phyloP scores from a whole-genome alignment of 164 flowering plant species.

The grape (Vitis vinifera) region DNA sequence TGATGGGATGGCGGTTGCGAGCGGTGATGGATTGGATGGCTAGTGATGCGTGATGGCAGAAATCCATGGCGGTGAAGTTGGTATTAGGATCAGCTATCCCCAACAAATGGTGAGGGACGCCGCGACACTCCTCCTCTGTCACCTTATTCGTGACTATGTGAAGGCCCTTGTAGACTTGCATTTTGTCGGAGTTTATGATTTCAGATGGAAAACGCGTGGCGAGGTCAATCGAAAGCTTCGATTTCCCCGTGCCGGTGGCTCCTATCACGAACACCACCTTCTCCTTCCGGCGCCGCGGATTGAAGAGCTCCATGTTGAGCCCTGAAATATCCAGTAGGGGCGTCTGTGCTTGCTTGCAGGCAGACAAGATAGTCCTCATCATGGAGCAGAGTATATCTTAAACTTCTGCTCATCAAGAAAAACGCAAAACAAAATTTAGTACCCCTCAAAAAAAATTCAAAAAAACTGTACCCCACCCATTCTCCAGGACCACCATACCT shows the following conservation, averaged over 20 bases:
- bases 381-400: not conserved
- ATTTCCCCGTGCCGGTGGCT: conserved; percentile 87
- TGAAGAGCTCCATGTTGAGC: conserved; percentile 28
- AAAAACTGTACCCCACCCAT: not conserved
- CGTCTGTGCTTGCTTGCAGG: conserved; percentile 37
- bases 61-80: conserved; percentile 54
- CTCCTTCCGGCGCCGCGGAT: conserved; percentile 39
- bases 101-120: conserved; percentile 71
- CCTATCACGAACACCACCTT: conserved; percentile 84
- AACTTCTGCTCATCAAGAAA: not conserved
- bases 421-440: not conserved
- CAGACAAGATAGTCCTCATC: conserved; percentile 32
- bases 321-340: conserved; percentile 35
- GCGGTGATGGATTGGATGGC: conserved; percentile 44
- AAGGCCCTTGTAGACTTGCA: conserved; percentile 75
- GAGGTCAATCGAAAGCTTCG: conserved; percentile 72
- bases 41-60: conserved; percentile 32
- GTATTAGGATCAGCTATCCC: conserved; percentile 49
- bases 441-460: not conserved
- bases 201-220: conserved; percentile 66
- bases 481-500: conserved; percentile 6
- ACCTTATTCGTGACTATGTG: conserved; percentile 85
- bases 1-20: conserved; percentile 55
- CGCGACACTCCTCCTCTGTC: conserved; percentile 56
- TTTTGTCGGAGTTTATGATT: conserved; percentile 82